Percentiles rank a stretch among this genome's conserved stretches.
Evolutionary conservation across 495 filamentous ascomycete species (phyloP).

Genomic region (Neurospora sp.): DNA sequence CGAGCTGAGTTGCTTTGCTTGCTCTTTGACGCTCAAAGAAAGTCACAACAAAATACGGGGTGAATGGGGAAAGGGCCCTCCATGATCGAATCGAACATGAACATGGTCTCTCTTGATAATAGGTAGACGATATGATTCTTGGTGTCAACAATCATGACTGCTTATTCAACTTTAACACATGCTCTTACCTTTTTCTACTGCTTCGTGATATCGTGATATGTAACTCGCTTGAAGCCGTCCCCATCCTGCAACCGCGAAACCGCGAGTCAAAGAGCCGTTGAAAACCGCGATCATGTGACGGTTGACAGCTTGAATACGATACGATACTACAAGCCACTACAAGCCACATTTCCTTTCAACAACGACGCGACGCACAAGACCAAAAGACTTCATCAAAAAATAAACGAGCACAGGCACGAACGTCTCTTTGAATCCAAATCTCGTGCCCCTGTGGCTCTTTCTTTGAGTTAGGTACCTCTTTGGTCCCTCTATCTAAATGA

Average conservation of each 20-base stretch:
- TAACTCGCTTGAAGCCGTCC: not conserved
- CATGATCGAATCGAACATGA: not conserved
- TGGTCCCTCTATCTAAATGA: not conserved
- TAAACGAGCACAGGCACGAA: not conserved
- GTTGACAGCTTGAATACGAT: not conserved
- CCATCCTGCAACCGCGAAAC: not conserved
- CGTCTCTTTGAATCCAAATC: not conserved
- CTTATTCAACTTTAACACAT: not conserved
- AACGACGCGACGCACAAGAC: not conserved
- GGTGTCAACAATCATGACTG: not conserved
- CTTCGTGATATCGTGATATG: not conserved
- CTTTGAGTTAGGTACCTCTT: not conserved
- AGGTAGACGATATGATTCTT: not conserved
- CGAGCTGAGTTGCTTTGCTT: not conserved
- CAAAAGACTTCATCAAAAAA: not conserved
- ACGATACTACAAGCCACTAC: not conserved
- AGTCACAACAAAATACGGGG: not conserved
- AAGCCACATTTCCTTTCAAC: not conserved
- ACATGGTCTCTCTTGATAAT: not conserved
- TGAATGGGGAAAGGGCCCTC: not conserved
- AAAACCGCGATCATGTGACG: not conserved
- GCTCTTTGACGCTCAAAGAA: not conserved
- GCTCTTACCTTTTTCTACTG: not conserved
- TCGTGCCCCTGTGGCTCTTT: not conserved
- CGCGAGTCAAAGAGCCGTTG: not conserved